These are phyloP conservation scores for Arthrobotrys conoides DNA, from an alignment of 2,329 filamentous ascomycete species.

Conservation along the genomic window DNA sequence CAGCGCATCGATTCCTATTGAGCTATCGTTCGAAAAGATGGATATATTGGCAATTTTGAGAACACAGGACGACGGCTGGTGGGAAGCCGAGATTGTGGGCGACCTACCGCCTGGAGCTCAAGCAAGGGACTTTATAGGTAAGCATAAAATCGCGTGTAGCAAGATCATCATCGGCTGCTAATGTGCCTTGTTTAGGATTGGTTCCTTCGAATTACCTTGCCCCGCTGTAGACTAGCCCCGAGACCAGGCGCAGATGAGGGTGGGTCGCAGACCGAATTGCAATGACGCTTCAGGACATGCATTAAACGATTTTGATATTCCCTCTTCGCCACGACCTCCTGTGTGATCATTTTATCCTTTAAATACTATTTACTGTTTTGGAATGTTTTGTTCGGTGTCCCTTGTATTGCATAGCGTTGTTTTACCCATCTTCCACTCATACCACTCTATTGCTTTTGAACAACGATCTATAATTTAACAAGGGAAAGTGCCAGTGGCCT, in stretches of 20 bases:
- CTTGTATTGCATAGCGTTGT: constrained; percentile 31
- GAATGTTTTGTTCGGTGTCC: constrained; percentile 5
- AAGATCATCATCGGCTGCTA: constrained; percentile 4
- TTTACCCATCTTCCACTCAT: not conserved
- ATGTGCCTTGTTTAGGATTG: constrained; percentile 43
- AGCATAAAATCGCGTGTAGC: not conserved
- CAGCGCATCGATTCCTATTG: constrained; percentile 75
- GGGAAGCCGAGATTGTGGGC: constrained; percentile 94
- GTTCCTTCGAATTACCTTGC: constrained; percentile 60
- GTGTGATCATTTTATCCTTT: constrained; percentile 1
- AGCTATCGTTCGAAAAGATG: constrained; percentile 82
- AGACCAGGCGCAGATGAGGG: too few species aligned
- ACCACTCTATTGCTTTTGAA: constrained; percentile 3
- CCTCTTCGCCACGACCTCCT: not conserved
- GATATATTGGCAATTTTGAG: constrained; percentile 89
- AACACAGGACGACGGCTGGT: constrained; percentile 98
- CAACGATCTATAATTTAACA: not conserved
- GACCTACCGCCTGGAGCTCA: constrained; percentile 57
- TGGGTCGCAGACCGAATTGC: not conserved
- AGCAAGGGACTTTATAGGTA: constrained; percentile 58
- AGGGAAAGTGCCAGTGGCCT: not conserved
- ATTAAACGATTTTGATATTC: not conserved
- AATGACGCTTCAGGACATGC: not conserved
- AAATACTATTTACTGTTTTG: constrained; percentile 12
- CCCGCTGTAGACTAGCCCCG: constrained; percentile 37